Evolutionary conservation across 2,329 filamentous ascomycete species (phyloP), one percentile per base, ranked within the genome.

Genomic region (Calonectria crousiana): DNA sequence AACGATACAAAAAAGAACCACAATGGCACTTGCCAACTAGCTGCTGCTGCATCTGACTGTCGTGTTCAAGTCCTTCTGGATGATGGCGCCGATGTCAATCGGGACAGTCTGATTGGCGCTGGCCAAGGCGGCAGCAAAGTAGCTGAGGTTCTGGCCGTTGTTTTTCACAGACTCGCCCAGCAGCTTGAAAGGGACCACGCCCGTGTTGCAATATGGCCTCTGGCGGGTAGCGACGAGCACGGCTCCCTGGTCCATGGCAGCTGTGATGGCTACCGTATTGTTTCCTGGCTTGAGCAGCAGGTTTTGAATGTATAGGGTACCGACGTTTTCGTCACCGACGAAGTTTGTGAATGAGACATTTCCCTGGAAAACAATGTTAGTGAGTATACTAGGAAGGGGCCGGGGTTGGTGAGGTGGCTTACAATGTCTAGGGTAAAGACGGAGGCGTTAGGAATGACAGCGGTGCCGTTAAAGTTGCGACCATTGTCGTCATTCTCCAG

Each of bases 351-450:
- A 93, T 34, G 89, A 89, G 44, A 91, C 86, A 78, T 94, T 93
- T 78, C 93, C 93, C 87, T 92, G 34, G 18, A 60, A 60, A 30
- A 41, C 9, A 18, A 14, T 56, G 64, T 77, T 58, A 79, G 34
- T 28, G 8, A 13, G 14, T 62, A 26, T 64, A 44, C 67, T 30
- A 32, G 16, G 30, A 14, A 18, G 38, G 30, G 4, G 10, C 53
- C 10, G 38, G 38, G 1, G 16, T 18, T 44, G 20, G n/a, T 26
- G 52, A 51, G 71, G 18, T 3, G 62, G 38, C 89, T 84, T 85
- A 92, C 90, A 78, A 94, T 89, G 41, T 93, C 89, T 67, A 94
- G 87, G n/a, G 88, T 91, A 80, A 93, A 88, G 67, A 90, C 84
- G 1, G 92, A 93, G 9, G 87, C 88, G 82, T 94, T 95, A 77